A percentile compares a stretch with the other conserved stretches of the same genome.
phyloP scores from a whole-genome alignment of 202 grass and related monocot species.

The Brachypodium distachyon region DNA sequence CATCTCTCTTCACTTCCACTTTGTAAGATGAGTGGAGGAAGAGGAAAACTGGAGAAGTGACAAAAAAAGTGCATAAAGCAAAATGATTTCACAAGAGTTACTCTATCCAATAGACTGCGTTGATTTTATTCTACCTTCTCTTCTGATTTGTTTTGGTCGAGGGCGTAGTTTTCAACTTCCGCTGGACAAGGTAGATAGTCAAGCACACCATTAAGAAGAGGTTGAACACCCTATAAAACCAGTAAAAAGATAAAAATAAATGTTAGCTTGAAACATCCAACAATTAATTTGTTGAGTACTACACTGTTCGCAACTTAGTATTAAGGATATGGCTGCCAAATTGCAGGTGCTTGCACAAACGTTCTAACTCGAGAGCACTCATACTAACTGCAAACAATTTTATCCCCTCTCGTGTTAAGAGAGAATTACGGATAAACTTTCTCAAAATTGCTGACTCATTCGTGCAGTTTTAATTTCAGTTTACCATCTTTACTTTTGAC shows the following conservation, averaged over 20 bases:
- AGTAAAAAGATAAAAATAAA: slow-evolving; percentile 26
- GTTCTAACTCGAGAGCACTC: not conserved
- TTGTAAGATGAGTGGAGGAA: slow-evolving; percentile 4
- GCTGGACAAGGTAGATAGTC: slow-evolving; percentile 81
- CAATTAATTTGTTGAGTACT: not conserved
- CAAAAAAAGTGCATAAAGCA: slow-evolving; percentile 1
- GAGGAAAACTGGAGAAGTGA: not conserved
- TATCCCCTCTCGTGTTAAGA: not conserved
- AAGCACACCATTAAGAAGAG: slow-evolving; percentile 88
- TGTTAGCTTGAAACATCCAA: not conserved
- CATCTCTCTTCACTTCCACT: not conserved
- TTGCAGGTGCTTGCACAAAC: not conserved
- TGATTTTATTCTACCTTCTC: slow-evolving; percentile 61
- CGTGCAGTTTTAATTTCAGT: not conserved
- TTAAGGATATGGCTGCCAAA: slow-evolving; percentile 13
- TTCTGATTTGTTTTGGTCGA: slow-evolving; percentile 95
- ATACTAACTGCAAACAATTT: not conserved
- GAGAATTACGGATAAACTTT: not conserved
- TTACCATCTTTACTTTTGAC: not conserved
- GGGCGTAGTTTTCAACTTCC: slow-evolving; percentile 86
- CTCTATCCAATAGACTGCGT: slow-evolving; percentile 3
- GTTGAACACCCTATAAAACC: slow-evolving; percentile 81
- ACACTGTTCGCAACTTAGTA: not conserved
- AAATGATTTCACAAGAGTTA: not conserved
- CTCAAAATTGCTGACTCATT: not conserved